Conservation (phyloP, 345 rosid genomes). For the Citrus unshiu region DNA sequence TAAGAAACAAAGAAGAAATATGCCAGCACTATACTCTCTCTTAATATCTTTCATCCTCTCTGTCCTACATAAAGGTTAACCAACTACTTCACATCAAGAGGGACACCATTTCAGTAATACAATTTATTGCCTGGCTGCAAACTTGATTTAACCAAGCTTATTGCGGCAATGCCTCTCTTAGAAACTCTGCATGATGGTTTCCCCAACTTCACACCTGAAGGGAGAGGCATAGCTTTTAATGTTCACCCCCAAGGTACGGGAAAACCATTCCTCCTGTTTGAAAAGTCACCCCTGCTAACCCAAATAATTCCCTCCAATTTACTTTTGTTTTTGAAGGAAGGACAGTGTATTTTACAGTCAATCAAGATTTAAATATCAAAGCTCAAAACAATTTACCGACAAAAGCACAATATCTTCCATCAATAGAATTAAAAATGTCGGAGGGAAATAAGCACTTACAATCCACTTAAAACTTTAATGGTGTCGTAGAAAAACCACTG, state of each 20-base stretch:
- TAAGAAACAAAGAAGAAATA: neutral
- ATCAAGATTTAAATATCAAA: neutral
- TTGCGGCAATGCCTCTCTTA: neutral
- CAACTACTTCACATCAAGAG: neutral
- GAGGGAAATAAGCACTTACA: slow-evolving; percentile 38
- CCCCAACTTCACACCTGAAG: neutral
- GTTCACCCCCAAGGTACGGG: neutral
- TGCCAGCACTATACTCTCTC: neutral
- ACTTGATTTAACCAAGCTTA: neutral
- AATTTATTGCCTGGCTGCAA: neutral
- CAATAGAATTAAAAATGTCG: neutral
- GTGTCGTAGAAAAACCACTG: slow-evolving; percentile 62
- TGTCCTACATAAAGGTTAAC: neutral
- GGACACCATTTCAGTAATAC: neutral
- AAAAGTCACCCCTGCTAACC: neutral
- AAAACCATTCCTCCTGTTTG: neutral
- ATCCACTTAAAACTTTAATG: slow-evolving; percentile 54
- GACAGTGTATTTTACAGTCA: neutral
- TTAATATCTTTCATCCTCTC: neutral
- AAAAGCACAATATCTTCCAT: neutral
- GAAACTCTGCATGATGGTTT: neutral
- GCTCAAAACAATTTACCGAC: neutral
- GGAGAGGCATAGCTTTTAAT: too few relatives aligned
- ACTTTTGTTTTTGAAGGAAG: neutral
- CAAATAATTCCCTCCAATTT: neutral